Conservation (phyloP, 257 asterid genomes). For the Dorcoceras hygrometricum region DNA sequence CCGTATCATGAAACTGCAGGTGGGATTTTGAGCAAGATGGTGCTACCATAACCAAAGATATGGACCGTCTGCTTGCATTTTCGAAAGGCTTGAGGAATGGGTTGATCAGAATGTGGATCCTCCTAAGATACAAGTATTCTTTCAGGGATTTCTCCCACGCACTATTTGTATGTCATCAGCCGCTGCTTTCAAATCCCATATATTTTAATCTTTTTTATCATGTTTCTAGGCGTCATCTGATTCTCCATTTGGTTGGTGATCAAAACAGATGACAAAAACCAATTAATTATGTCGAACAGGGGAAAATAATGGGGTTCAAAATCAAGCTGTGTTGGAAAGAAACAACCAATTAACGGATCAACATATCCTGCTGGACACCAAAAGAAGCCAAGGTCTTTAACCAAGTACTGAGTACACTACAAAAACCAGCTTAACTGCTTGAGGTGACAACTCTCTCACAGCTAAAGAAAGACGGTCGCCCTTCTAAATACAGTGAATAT, state of each 20-base stretch:
- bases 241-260: background rate
- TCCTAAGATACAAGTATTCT: conserved; percentile 45
- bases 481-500: background rate
- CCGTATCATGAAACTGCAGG: conserved; percentile 25
- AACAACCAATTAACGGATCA: conserved; percentile 25
- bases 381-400: conserved; percentile 6
- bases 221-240: background rate
- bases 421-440: conserved; percentile 14
- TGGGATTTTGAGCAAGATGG: conserved; percentile 58
- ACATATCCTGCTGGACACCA: conserved; percentile 10
- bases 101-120: conserved; percentile 45
- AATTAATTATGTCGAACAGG: conserved; percentile 7
- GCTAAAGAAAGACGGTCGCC: conserved; percentile 2
- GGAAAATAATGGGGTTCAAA: conserved; percentile 33
- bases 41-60: conserved; percentile 35
- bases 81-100: conserved; percentile 48
- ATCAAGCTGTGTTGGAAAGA: conserved; percentile 22
- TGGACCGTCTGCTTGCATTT: conserved; percentile 53
- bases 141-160: conserved; percentile 57
- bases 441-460: conserved; percentile 23
- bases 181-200: background rate
- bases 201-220: too few species aligned
- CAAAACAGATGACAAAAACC: background rate
- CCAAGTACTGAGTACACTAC: conserved; percentile 3
- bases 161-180: conserved; percentile 37